Evolutionary conservation across 73 alveolate species (phyloP), one percentile per base, ranked within the genome.

Genomic region (Stentor roeselii): DNA sequence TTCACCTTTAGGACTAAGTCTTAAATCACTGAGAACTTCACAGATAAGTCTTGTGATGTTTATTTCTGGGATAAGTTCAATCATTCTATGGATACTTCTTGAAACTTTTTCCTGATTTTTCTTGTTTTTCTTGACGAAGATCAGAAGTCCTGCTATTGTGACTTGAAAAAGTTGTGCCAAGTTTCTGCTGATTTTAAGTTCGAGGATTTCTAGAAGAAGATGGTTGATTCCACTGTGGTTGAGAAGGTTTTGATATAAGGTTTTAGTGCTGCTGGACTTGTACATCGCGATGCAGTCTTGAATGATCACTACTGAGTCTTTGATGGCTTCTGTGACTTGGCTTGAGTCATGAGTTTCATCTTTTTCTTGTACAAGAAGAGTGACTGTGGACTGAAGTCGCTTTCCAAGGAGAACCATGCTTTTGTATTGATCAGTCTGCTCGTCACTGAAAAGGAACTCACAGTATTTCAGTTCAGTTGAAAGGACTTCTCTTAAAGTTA

Each of bases 231-330:
- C 80, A 67, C 80, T 21, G 34, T 67, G n/a, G 11, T 21, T 30
- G 50, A 67, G 27, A n/a, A 67, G n/a, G 37, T 67, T 67, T 67
- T 67, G 80, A 40, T 30, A 67, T 67, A 50, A 50, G 21, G 67
- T 11, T 50, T 50, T 50, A 11, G 6, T 21, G 67, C 21, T 21
- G 21, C 6, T 6, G 21, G 6, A 11, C 21, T 50, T 50, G 67
- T 50, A 50, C 6, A 50, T 50, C 6, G 6, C 21, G 67, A 50
- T 50, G 21, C 30, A 11, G 67, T 50, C 67, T 50, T 50, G 67
- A 21, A 50, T 50, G 6, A 50, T 50, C 21, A 50, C 21, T 50
- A 21, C 21, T 50, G 67, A 50, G 21, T 50, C 67, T 50, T 50
- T 50, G 6, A 50, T 50, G 6, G 67, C 67, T 6, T 50, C 67